A percentile compares a stretch with the other conserved stretches of the same genome.
These are phyloP conservation scores for Colletotrichum sp. DNA, from an alignment of 2,329 filamentous ascomycete species.

Conservation along the genomic window DNA sequence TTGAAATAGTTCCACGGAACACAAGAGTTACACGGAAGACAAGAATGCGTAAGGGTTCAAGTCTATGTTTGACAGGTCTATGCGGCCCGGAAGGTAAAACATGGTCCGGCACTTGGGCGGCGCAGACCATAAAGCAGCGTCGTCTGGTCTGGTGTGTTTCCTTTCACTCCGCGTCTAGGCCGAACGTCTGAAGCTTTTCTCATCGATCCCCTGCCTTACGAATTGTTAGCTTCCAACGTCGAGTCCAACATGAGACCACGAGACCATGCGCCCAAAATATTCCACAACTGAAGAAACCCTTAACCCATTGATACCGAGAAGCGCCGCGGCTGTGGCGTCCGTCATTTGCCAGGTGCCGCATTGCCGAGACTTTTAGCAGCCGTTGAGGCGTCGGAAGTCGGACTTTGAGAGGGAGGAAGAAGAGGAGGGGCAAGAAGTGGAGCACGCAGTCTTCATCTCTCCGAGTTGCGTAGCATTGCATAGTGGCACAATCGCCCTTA, in stretches of 20 bases:
- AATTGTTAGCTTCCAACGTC: neutral
- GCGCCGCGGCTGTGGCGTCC: neutral
- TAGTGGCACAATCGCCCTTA: neutral
- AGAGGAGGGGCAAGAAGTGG: neutral
- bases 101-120: neutral
- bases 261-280: neutral
- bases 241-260: neutral
- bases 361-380: neutral
- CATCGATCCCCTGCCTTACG: neutral
- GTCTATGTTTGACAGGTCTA: neutral
- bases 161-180: neutral
- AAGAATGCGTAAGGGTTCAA: neutral
- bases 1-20: neutral
- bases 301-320: too few relatives aligned
- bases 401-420: neutral
- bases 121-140: neutral
- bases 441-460: neutral
- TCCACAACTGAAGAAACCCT: neutral
- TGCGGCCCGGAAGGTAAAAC: neutral
- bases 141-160: neutral
- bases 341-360: neutral
- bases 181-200: neutral
- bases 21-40: neutral
- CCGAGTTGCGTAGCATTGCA: neutral
- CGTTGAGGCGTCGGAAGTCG: neutral